Percentiles rank a stretch among this genome's conserved stretches.
phyloP scores from a whole-genome alignment of 345 rosid genomes.

The Odontarrhena argentea region DNA sequence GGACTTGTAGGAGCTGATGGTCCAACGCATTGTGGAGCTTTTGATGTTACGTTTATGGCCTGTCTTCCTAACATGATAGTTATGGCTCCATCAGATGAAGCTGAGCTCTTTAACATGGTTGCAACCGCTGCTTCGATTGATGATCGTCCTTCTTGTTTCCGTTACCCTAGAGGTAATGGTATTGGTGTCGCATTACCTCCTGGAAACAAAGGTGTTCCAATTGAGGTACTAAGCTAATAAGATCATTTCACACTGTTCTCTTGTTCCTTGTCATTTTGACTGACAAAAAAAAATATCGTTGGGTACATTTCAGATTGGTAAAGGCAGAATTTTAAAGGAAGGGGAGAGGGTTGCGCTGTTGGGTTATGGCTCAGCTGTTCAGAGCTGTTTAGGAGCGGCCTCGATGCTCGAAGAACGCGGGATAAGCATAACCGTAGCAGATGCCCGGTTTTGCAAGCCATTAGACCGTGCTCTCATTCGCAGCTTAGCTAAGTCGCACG shows the following conservation, averaged over 20 bases:
- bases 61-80: constrained; percentile 99
- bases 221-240: constrained; percentile 55
- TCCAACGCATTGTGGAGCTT: constrained; percentile 96
- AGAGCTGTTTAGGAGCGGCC: constrained; percentile 82
- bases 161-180: constrained; percentile 96
- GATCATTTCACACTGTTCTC: neutral
- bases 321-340: constrained; percentile 78
- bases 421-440: constrained; percentile 67
- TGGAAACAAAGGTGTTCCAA: constrained; percentile 80
- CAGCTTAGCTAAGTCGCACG: constrained; percentile 80
- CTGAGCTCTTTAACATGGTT: constrained; percentile 96
- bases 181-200: constrained; percentile 73
- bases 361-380: constrained; percentile 91
- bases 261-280: constrained; percentile 2
- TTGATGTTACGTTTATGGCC: constrained; percentile 95
- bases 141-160: constrained; percentile 95
- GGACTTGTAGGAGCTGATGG: constrained; percentile 99
- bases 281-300: neutral
- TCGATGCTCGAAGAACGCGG: constrained; percentile 56
- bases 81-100: constrained; percentile 98
- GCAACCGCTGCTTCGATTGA: constrained; percentile 92
- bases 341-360: constrained; percentile 87
- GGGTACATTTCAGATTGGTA: constrained; percentile 62
- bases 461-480: constrained; percentile 78
- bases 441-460: constrained; percentile 94